Conservation (phyloP, 306 rosid genomes). For the Casuarina equisetifolia region DNA sequence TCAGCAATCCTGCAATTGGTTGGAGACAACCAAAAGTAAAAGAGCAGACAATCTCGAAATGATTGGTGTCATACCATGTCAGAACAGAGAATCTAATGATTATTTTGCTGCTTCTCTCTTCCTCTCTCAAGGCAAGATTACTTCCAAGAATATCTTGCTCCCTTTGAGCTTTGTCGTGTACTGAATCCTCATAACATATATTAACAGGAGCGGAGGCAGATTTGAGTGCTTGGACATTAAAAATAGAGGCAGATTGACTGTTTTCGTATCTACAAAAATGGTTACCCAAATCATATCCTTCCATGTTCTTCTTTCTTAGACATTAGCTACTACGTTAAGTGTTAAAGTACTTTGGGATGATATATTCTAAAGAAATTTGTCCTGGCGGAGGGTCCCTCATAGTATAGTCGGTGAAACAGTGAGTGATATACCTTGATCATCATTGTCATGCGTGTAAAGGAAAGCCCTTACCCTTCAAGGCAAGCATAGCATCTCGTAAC, state of each 20-base stretch:
- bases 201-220: background rate
- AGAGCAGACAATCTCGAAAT: constrained; percentile 26
- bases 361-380: constrained; percentile 5
- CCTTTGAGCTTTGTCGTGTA: background rate
- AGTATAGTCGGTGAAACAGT: background rate
- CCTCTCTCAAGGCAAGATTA: background rate
- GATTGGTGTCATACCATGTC: constrained; percentile 31
- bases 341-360: background rate
- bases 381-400: constrained; percentile 31
- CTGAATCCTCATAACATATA: background rate
- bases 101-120: constrained; percentile 8
- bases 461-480: constrained; percentile 1
- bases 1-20: constrained; percentile 27
- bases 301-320: constrained; percentile 26
- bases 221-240: background rate
- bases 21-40: constrained; percentile 36
- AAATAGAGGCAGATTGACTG: too few species aligned
- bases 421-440: background rate
- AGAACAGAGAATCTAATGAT: constrained; percentile 14
- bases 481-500: background rate
- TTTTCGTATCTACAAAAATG: too few species aligned
- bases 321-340: background rate
- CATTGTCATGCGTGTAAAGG: background rate
- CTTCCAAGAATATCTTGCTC: background rate
- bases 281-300: constrained; percentile 13